phyloP scores from a whole-genome alignment of 495 filamentous ascomycete species.

The Penicillium cataractarum region DNA sequence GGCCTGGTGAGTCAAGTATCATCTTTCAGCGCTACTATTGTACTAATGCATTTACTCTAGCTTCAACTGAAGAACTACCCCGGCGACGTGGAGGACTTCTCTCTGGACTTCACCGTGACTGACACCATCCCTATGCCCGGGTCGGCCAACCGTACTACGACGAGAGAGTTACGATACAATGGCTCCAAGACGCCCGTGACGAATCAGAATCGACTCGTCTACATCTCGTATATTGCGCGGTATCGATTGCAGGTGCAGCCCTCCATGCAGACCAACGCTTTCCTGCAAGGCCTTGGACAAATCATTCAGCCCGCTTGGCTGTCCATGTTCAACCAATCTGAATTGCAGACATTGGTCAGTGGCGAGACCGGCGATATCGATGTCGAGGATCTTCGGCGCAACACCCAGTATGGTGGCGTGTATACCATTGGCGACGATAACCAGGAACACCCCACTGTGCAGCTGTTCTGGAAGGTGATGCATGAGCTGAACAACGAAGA shows the following conservation, averaged over 20 bases:
- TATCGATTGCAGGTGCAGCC: constrained; percentile 84
- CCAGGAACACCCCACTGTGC: constrained; percentile 78
- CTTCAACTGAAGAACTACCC: constrained; percentile 86
- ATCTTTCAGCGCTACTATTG: background rate
- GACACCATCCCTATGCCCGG: constrained; percentile 68
- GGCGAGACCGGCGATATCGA: constrained; percentile 85
- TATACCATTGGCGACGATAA: constrained; percentile 88
- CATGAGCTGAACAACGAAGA: constrained; percentile 70
- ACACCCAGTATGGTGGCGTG: constrained; percentile 86
- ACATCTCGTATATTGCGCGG: constrained; percentile 87
- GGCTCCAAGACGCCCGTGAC: constrained; percentile 82
- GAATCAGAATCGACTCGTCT: constrained; percentile 88
- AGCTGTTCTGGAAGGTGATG: constrained; percentile 94
- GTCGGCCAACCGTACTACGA: constrained; percentile 52
- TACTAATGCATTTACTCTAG: constrained; percentile 30
- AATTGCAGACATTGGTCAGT: constrained; percentile 89
- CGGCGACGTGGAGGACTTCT: constrained; percentile 77
- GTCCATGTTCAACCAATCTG: constrained; percentile 96
- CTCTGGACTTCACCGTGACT: constrained; percentile 86
- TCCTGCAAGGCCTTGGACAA: constrained; percentile 78
- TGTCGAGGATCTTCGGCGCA: constrained; percentile 80
- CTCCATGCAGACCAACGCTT: constrained; percentile 76
- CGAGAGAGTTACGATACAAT: constrained; percentile 71
- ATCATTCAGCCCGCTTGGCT: constrained; percentile 94
- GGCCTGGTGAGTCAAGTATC: constrained; percentile 63